phyloP scores from a whole-genome alignment of 495 filamentous ascomycete genomes.

The Penicillium cinerascens region DNA sequence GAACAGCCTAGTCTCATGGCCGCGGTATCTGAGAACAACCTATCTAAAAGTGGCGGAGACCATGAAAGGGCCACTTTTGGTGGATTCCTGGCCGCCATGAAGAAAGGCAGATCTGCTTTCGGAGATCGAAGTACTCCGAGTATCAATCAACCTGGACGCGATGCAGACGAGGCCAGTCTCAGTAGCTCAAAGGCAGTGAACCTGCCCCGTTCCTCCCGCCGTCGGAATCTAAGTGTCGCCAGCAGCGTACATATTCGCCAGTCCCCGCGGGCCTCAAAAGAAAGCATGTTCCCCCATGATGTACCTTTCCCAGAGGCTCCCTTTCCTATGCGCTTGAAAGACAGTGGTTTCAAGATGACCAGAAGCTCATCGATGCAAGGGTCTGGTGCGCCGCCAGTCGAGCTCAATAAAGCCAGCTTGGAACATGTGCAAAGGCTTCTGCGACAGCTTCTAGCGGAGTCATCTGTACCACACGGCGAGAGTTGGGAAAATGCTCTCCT shows the following conservation, averaged over 20 bases:
- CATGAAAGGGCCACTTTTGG: slow-evolving; percentile 51
- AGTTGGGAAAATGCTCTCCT: slow-evolving; percentile 91
- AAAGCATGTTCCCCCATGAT: slow-evolving; percentile 38
- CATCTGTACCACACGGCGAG: slow-evolving; percentile 61
- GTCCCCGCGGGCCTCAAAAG: slow-evolving; percentile 59
- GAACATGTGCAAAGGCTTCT: slow-evolving; percentile 84
- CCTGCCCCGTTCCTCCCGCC: slow-evolving; percentile 52
- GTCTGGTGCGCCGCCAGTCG: slow-evolving; percentile 64
- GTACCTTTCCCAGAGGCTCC: slow-evolving; percentile 12
- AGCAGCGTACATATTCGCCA: slow-evolving; percentile 64
- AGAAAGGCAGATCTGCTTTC: slow-evolving; percentile 67
- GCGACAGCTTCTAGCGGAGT: slow-evolving; percentile 75
- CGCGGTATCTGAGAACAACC: slow-evolving; percentile 54
- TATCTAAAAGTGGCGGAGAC: slow-evolving; percentile 50
- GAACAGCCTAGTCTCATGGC: slow-evolving; percentile 86
- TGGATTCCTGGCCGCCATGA: slow-evolving; percentile 59
- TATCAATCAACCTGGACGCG: slow-evolving; percentile 59
- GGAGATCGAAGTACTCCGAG: slow-evolving; percentile 67
- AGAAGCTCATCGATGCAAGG: slow-evolving; percentile 86
- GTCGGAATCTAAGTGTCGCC: slow-evolving; percentile 73
- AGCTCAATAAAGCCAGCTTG: slow-evolving; percentile 81
- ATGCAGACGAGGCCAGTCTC: slow-evolving; percentile 55
- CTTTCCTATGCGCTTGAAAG: slow-evolving; percentile 15
- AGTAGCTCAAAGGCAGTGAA: slow-evolving; percentile 57
- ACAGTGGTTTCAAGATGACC: slow-evolving; percentile 58